Evolutionary conservation across 2,329 filamentous ascomycete genomes (phyloP), one percentile per base, ranked within the genome.

Genomic region (Leptographium galeiforme): DNA sequence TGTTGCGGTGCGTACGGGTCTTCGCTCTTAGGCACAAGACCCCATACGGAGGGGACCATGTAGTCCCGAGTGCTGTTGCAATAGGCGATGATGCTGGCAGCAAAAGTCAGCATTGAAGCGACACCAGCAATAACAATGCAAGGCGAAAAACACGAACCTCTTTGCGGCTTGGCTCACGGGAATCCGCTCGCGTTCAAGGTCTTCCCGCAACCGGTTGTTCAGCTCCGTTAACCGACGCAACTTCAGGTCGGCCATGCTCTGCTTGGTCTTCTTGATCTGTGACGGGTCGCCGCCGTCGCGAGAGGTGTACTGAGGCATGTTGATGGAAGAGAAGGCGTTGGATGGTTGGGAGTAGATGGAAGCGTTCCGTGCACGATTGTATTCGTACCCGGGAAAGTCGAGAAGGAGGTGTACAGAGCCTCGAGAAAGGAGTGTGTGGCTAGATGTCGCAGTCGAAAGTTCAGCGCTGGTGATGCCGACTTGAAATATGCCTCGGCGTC

Each of bases 221-320:
- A 98, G 81, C 75, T 98, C 93, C 57, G 90, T 97, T 71, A 98
- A 78, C 60, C 93, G 86, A 65, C 93, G 85, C 64, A 97, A 82
- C 79, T 98, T 98, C 60, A 98, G 81, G 70, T 98, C 93, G 62
- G 91, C 91, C 88, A 98, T 97, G 68, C 89, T 95, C 75, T 97
- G 93, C 78, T 96, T 96, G 76, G 94, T 97, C 76, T 90, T 95
- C 78, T 80, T 82, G 63, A 82, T 79, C 68, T 84, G 79, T 63
- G 78, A 79, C 67, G 79, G 78, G 66, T 84, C 81, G 70, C 78
- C 79, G 57, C 80, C 78, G 65, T 84, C 81, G 63, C 81, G 77
- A 49, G 80, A 82, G 55, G 79, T 82, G 71, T 83, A 84, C 60
- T 79, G 75, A 70, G 81, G 78, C 79, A 83, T 82, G 58, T 67